Evolutionary conservation across 768 basidiomycete species (phyloP).

Genomic region (Asterophora parasitica): DNA sequence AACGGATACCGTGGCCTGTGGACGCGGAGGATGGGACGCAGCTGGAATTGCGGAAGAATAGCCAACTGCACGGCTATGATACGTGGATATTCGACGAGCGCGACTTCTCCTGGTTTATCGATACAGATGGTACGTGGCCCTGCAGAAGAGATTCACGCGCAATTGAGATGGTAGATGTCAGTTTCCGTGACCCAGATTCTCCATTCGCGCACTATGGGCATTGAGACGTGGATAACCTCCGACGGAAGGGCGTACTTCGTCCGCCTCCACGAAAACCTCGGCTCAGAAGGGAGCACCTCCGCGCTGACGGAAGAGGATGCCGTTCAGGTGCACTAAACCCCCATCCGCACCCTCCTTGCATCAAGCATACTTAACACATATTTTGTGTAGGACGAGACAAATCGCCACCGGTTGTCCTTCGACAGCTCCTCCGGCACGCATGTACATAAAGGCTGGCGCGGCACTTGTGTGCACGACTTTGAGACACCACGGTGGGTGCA

Average conservation of each 20-base stretch:
- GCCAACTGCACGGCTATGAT: slow-evolving; percentile 45
- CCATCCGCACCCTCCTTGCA: background rate
- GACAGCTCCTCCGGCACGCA: slow-evolving; percentile 18
- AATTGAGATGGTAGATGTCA: slow-evolving; percentile 21
- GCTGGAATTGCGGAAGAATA: slow-evolving; percentile 27
- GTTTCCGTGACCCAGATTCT: slow-evolving; percentile 66
- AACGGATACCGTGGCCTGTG: slow-evolving; percentile 81
- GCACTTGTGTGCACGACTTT: slow-evolving; percentile 76
- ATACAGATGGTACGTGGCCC: slow-evolving; percentile 53
- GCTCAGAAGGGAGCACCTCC: slow-evolving; percentile 15
- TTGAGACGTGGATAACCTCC: slow-evolving; percentile 82
- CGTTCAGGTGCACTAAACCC: slow-evolving; percentile 15
- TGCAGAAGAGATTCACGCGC: background rate
- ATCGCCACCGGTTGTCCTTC: slow-evolving; percentile 14
- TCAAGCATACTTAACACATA: background rate
- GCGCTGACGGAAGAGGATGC: slow-evolving; percentile 19
- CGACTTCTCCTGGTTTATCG: slow-evolving; percentile 71
- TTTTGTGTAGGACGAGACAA: slow-evolving; percentile 7
- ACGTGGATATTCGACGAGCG: slow-evolving; percentile 67
- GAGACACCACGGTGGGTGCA: slow-evolving; percentile 75
- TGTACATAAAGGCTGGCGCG: slow-evolving; percentile 51
- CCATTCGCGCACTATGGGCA: slow-evolving; percentile 50
- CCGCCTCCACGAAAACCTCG: slow-evolving; percentile 45
- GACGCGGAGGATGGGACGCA: slow-evolving; percentile 33
- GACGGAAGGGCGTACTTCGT: slow-evolving; percentile 83